These are phyloP conservation scores for Vaccinium corymbosum DNA, from an alignment of 148 eudicot genomes.

Conservation along the genomic window DNA sequence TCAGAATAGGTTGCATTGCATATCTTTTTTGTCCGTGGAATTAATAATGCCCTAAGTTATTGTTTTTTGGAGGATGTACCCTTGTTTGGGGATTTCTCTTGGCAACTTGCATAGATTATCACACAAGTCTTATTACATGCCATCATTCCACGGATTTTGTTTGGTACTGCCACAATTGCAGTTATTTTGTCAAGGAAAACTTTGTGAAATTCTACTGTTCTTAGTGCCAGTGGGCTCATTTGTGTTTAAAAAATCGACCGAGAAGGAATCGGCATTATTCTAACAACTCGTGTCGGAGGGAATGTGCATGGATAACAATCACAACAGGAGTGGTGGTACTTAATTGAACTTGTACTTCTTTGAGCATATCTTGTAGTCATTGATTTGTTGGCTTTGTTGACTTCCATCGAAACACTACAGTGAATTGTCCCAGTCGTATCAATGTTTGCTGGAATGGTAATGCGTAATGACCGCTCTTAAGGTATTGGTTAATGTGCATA, in stretches of 20 bases:
- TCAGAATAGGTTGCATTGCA: background rate
- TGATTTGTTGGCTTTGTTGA: background rate
- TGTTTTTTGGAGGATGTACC: background rate
- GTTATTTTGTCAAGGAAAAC: background rate
- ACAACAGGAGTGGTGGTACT: background rate
- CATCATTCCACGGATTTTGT: background rate
- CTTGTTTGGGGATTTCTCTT: slow-evolving; percentile 1
- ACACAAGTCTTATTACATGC: background rate
- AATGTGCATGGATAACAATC: background rate
- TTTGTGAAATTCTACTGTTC: background rate
- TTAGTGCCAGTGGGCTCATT: background rate
- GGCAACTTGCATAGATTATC: background rate
- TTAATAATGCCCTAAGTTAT: background rate
- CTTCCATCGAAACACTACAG: too few species aligned
- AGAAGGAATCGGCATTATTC: background rate
- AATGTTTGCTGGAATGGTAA: too few species aligned
- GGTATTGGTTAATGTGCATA: background rate
- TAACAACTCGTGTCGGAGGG: background rate
- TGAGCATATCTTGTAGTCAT: background rate
- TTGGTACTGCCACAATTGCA: background rate
- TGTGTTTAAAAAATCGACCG: background rate
- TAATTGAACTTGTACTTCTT: too few species aligned
- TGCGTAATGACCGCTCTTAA: too few species aligned
- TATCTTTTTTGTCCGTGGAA: background rate
- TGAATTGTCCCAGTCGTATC: too few species aligned